Base-by-base conservation (phyloP, 1,139 yeast species). In the Zygosaccharomyces sapae region DNA sequence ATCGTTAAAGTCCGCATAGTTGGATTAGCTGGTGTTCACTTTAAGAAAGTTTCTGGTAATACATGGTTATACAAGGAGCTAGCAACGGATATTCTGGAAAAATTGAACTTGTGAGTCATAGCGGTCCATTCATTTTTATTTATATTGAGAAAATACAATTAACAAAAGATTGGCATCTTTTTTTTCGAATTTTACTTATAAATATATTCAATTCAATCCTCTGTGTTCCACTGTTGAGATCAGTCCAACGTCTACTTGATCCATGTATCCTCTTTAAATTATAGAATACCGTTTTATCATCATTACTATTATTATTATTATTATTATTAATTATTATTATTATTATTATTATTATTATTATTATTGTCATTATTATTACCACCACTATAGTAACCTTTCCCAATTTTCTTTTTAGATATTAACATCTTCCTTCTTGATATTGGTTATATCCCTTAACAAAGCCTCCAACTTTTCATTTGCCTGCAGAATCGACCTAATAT, bases 41-140 rank as follows among this genome's bases (percentile, higher is more conserved):
- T 92, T 71, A 92, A 90, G 73, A 90, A 90, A 66, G 76, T 90
- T 38, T 77, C 86, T 50, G 98, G 98, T 59, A 89, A 92, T 66
- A 87, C 97, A 2, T 90, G 97, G 97, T 80, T 86, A 69, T 90
- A 90, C 70, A 90, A 90, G 71, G 83, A 89, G n/a, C 73, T 90
- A 65, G 97, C 97, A 2, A 83, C 94, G 50, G 88, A 83, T 66
- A 84, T 90, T 42, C 76, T 90, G 68, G 77, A 79, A 52, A 92
- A 87, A 59, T 74, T 90, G 67, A 83, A 85, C 59, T 72, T 89
- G 58, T 84, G 64, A 59, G n/a, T n/a, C 10, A 4, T n/a, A 3
- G 22, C 9, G n/a, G n/a, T n/a, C n/a, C 38, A 36, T 4, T 18
- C 29, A 19, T 2, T 7, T 52, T 46, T 8, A n/a, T 33, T 35